Percentiles rank a stretch among this genome's conserved stretches.
Evolutionary conservation across 139 green algal species (phyloP).

Genomic region (Tetraselmis striata): DNA sequence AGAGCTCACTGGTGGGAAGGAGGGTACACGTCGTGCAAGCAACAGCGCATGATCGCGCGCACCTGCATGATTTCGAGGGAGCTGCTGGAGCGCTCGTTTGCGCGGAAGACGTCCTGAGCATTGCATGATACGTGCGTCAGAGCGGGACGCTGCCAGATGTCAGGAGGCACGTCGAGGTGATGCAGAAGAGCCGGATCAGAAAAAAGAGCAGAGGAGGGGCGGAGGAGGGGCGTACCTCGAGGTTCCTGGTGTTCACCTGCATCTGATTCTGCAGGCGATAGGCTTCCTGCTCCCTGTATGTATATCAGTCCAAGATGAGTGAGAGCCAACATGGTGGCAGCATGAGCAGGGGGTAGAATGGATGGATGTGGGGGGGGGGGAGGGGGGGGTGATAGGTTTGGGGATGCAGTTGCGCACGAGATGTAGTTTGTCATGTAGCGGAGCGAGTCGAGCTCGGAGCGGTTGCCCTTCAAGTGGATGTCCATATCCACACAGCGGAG

Average conservation of each 20-base stretch:
- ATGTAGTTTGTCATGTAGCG: not conserved
- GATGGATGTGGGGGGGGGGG: not conserved
- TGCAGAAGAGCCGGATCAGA: too few relatives aligned
- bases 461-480: not conserved
- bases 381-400: too few relatives aligned
- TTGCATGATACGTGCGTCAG: too few relatives aligned
- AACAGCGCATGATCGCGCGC: too few relatives aligned
- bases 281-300: not conserved
- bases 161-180: too few relatives aligned
- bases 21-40: too few relatives aligned
- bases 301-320: too few relatives aligned
- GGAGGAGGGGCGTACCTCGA: too few relatives aligned
- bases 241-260: not conserved
- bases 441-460: not conserved
- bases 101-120: not conserved
- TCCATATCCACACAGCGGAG: not conserved
- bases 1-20: too few relatives aligned
- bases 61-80: not conserved
- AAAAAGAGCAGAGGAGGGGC: too few relatives aligned
- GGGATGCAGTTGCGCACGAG: too few relatives aligned
- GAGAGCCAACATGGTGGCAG: not conserved
- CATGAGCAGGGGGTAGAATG: not conserved
- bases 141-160: too few relatives aligned
- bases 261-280: not conserved
- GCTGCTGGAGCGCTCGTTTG: not conserved